These are phyloP conservation scores for Crithidia thermophila DNA, from an alignment of 208 protist species.

Conservation along the genomic window DNA sequence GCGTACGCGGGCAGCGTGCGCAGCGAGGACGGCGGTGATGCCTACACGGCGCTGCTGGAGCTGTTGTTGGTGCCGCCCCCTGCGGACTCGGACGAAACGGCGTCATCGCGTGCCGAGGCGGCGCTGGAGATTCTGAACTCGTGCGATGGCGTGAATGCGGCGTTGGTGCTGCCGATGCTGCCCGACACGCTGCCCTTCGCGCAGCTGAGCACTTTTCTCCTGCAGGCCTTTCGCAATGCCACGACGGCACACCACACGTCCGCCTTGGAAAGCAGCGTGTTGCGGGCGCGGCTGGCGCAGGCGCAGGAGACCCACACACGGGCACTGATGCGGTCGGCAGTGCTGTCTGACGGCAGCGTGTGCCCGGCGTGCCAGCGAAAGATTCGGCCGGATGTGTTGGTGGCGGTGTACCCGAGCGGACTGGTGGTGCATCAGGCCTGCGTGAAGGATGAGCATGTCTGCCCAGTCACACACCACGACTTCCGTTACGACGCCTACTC, in stretches of 20 bases:
- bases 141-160: constrained; percentile 45
- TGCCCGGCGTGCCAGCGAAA: constrained; percentile 69
- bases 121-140: constrained; percentile 50
- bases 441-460: constrained; percentile 55
- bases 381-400: constrained; percentile 55
- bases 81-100: too few relatives aligned
- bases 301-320: constrained; percentile 25
- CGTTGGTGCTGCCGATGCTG: constrained; percentile 61
- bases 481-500: constrained; percentile 38
- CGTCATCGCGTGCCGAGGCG: constrained; percentile 30
- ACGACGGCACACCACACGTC: constrained; percentile 34
- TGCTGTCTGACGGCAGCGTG: constrained; percentile 28
- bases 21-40: constrained; percentile 39
- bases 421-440: constrained; percentile 74
- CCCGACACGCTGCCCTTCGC: constrained; percentile 53
- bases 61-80: constrained; percentile 31
- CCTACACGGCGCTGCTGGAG: constrained; percentile 42
- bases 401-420: constrained; percentile 69
- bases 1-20: constrained; percentile 53
- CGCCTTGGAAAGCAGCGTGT: constrained; percentile 39
- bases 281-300: constrained; percentile 29
- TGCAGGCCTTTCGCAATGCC: constrained; percentile 42
- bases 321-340: constrained; percentile 31
- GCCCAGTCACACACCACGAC: constrained; percentile 34
- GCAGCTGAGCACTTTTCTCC: constrained; percentile 50